Percentiles rank a stretch among this genome's conserved stretches.
Conservation (phyloP, 2,329 filamentous ascomycete species). For the Phialophora verrucosa region DNA sequence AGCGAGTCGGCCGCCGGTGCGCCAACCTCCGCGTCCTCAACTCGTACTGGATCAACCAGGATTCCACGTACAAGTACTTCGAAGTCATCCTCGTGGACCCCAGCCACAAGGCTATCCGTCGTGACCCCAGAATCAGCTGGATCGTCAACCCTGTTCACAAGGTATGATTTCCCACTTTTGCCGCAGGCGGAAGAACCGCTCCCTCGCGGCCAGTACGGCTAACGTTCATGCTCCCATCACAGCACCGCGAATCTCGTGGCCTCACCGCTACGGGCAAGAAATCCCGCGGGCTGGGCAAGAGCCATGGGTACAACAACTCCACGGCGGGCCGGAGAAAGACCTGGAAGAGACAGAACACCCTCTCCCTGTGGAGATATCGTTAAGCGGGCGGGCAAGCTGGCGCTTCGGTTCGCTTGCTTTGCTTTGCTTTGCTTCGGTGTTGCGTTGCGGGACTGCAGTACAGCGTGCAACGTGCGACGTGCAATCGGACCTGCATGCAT, state of each 20-base stretch:
- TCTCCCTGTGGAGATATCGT: slow-evolving; percentile 97
- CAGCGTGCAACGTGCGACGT: neutral
- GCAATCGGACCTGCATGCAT: neutral
- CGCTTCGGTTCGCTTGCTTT: neutral
- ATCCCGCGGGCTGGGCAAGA: slow-evolving; percentile 99
- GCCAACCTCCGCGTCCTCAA: slow-evolving; percentile 99
- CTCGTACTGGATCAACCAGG: slow-evolving; percentile 99
- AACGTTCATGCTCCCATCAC: slow-evolving; percentile 18
- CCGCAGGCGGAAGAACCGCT: neutral
- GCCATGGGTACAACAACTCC: slow-evolving; percentile 99
- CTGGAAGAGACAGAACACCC: slow-evolving; percentile 99
- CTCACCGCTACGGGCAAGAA: slow-evolving; percentile 99
- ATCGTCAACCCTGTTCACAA: slow-evolving; percentile 99
- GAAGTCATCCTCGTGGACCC: slow-evolving; percentile 99
- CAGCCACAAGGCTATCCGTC: slow-evolving; percentile 99
- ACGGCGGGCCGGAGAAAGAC: slow-evolving; percentile 97
- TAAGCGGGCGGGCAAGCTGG: neutral
- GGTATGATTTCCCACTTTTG: slow-evolving; percentile 45
- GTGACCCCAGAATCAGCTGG: slow-evolving; percentile 99
- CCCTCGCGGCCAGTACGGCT: slow-evolving; percentile 18
- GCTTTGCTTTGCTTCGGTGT: neutral
- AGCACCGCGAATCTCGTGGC: slow-evolving; percentile 96
- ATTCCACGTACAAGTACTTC: slow-evolving; percentile 99
- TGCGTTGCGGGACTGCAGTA: neutral
- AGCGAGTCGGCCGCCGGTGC: slow-evolving; percentile 99